These are phyloP conservation scores for Arthroderma sp. DNA, from an alignment of 2,329 filamentous ascomycete species.

Conservation along the genomic window DNA sequence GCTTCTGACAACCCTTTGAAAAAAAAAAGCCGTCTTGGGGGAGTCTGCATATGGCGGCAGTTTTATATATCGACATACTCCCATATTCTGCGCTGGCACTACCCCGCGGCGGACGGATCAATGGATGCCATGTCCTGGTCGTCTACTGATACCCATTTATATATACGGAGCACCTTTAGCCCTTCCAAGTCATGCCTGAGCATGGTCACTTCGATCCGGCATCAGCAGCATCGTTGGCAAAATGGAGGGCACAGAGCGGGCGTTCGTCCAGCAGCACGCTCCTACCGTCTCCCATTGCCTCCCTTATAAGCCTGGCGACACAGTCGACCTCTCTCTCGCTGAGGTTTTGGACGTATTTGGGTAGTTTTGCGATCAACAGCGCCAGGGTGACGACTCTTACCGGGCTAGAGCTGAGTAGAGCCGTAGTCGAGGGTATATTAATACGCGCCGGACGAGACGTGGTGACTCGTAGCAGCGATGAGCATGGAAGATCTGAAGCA, in stretches of 20 bases:
- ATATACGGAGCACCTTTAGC: not conserved
- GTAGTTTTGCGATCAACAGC: constrained; percentile 34
- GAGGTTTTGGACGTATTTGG: constrained; percentile 34
- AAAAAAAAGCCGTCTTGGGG: not conserved
- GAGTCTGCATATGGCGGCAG: not conserved
- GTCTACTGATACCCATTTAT: not conserved
- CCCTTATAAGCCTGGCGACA: constrained; percentile 33
- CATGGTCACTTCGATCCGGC: not conserved
- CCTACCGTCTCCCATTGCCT: constrained; percentile 34
- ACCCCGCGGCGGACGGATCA: not conserved
- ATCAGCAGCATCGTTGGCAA: not conserved
- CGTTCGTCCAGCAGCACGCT: constrained; percentile 21
- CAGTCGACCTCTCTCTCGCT: constrained; percentile 36
- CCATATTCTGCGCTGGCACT: not conserved
- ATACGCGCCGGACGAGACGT: constrained; percentile 36
- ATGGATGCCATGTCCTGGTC: not conserved
- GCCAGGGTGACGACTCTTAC: constrained; percentile 35
- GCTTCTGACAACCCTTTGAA: not conserved
- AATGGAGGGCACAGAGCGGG: not conserved
- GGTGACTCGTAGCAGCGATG: constrained; percentile 37
- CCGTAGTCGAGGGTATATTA: constrained; percentile 35
- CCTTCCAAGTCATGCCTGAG: not conserved
- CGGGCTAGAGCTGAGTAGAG: constrained; percentile 34
- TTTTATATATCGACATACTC: not conserved
- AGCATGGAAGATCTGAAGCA: constrained; percentile 31